Evolutionary conservation across 164 flowering plant genomes (phyloP).

Genomic region (Pachysandra terminalis): DNA sequence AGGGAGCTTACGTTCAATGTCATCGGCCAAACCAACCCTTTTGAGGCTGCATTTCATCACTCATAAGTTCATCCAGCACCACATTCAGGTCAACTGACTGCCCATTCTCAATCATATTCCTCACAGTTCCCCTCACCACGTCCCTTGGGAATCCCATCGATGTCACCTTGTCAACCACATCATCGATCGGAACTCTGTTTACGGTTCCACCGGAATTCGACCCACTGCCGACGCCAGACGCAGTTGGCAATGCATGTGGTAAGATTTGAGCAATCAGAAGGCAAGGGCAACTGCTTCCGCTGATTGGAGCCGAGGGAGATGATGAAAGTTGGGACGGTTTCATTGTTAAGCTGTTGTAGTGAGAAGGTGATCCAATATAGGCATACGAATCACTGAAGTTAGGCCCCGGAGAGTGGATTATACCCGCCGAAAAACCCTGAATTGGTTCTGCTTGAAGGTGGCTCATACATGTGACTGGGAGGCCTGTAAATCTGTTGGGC

Average conservation of each 20-base stretch:
- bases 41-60: conserved; percentile 60
- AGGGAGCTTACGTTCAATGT: neutral
- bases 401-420: conserved; percentile 41
- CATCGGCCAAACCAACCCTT: conserved; percentile 77
- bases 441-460: conserved; percentile 48
- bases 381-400: conserved; percentile 45
- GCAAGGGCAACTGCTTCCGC: conserved; percentile 65
- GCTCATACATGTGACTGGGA: conserved; percentile 46
- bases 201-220: conserved; percentile 61
- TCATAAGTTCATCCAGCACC: conserved; percentile 93
- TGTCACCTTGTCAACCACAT: conserved; percentile 80
- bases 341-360: conserved; percentile 39
- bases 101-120: conserved; percentile 82
- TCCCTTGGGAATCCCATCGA: conserved; percentile 95
- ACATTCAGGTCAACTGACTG: conserved; percentile 89
- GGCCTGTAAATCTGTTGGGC: conserved; percentile 54
- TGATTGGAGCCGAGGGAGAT: conserved; percentile 38
- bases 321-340: conserved; percentile 48
- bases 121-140: conserved; percentile 73
- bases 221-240: conserved; percentile 46
- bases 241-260: conserved; percentile 80
- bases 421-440: conserved; percentile 54
- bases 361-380: conserved; percentile 52
- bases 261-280: conserved; percentile 79
- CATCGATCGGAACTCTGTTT: conserved; percentile 84